phyloP scores from a whole-genome alignment of 2,329 filamentous ascomycete species.

The Stagonosporopsis cucurbitacearum region DNA sequence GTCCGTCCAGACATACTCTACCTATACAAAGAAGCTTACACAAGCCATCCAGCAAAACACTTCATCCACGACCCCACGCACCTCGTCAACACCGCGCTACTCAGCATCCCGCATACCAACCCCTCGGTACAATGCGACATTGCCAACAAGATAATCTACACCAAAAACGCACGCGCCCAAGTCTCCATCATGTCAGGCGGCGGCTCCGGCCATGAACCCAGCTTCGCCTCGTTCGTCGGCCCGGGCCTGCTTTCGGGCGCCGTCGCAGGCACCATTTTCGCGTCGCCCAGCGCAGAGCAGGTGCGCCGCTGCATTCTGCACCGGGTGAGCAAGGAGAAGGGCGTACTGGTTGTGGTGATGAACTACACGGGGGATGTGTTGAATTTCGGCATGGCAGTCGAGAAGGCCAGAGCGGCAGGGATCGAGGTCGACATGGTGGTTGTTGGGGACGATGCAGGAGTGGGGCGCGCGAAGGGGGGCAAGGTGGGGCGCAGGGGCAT shows the following conservation, averaged over 20 bases:
- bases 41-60: slow-evolving; percentile 78
- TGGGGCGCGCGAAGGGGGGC: slow-evolving; percentile 80
- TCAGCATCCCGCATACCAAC: slow-evolving; percentile 80
- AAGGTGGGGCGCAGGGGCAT: slow-evolving; percentile 92
- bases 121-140: slow-evolving; percentile 80
- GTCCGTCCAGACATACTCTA: too few relatives aligned
- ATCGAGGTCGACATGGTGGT: slow-evolving; percentile 85
- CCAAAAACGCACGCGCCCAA: slow-evolving; percentile 50
- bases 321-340: slow-evolving; percentile 72
- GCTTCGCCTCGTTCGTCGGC: slow-evolving; percentile 85
- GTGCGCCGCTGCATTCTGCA: slow-evolving; percentile 77
- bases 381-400: slow-evolving; percentile 92
- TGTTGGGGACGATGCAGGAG: slow-evolving; percentile 89
- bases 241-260: slow-evolving; percentile 79
- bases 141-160: slow-evolving; percentile 73
- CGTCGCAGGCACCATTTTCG: slow-evolving; percentile 87
- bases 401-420: slow-evolving; percentile 85
- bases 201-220: slow-evolving; percentile 88
- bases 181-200: slow-evolving; percentile 88
- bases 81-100: slow-evolving; percentile 78
- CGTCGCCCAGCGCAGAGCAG: slow-evolving; percentile 81
- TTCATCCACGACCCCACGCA: slow-evolving; percentile 85
- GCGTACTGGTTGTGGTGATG: slow-evolving; percentile 91
- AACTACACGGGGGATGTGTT: slow-evolving; percentile 83
- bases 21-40: too few relatives aligned